phyloP scores from a whole-genome alignment of 1,139 yeast genomes.

The Arxiozyma heterogenica region DNA sequence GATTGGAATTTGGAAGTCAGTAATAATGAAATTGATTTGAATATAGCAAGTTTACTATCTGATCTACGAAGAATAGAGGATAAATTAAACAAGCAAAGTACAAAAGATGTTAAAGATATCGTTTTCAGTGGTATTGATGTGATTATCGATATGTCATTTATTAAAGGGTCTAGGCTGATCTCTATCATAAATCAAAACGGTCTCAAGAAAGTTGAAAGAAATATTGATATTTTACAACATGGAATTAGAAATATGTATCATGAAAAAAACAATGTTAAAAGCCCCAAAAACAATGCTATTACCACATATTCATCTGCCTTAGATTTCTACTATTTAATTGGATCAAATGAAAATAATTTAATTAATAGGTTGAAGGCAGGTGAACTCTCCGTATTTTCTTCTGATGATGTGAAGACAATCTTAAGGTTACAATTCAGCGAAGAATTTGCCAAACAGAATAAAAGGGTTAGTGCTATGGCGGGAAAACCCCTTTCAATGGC shows the following conservation, averaged over 20 bases:
- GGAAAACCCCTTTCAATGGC: not conserved
- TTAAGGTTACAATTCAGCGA: conserved; percentile 43
- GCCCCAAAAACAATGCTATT: not conserved
- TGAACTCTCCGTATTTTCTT: conserved; percentile 26
- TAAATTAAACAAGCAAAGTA: conserved; percentile 23
- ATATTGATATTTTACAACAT: conserved; percentile 68
- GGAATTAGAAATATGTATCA: conserved; percentile 55
- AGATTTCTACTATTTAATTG: conserved; percentile 45
- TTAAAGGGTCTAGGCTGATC: conserved; percentile 52
- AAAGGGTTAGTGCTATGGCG: conserved; percentile 9
- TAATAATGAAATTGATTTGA: conserved; percentile 52
- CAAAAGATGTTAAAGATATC: conserved; percentile 28
- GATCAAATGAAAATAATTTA: conserved; percentile 17
- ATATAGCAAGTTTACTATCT: conserved; percentile 34
- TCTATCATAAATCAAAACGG: conserved; percentile 55
- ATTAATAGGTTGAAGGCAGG: conserved; percentile 28
- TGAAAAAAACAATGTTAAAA: conserved; percentile 43
- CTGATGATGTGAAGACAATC: conserved; percentile 32
- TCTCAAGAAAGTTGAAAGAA: conserved; percentile 54
- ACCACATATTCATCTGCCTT: conserved; percentile 47
- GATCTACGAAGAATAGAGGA: conserved; percentile 25
- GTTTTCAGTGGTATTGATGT: conserved; percentile 45
- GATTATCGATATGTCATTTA: conserved; percentile 48
- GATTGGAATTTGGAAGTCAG: conserved; percentile 45
- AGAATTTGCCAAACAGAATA: conserved; percentile 24